Conservation (phyloP, 805 yeast species). For the Lipomyces yamadae region DNA sequence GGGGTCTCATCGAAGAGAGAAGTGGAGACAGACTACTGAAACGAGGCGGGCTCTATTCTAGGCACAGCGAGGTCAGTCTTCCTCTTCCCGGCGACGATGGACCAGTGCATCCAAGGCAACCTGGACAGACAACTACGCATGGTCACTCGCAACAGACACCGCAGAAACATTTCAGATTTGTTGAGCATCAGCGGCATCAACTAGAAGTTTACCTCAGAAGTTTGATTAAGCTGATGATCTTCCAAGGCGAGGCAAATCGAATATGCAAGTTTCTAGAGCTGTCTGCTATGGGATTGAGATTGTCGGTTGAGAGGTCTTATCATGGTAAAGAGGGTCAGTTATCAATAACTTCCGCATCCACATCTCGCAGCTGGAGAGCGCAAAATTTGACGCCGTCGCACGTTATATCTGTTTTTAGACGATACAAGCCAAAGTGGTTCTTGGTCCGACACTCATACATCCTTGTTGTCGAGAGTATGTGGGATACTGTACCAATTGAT, state of each 20-base stretch:
- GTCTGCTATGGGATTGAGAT: slow-evolving; percentile 81
- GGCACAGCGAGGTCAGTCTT: slow-evolving; percentile 18
- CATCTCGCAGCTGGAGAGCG: slow-evolving; percentile 94
- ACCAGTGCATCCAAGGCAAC: slow-evolving; percentile 10
- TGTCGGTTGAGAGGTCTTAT: slow-evolving; percentile 79
- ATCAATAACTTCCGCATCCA: slow-evolving; percentile 79
- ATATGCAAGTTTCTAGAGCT: slow-evolving; percentile 86
- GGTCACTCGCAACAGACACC: slow-evolving; percentile 4
- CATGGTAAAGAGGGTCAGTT: slow-evolving; percentile 90
- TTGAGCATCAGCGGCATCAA: slow-evolving; percentile 41
- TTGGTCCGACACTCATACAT: slow-evolving; percentile 82
- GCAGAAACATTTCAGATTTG: slow-evolving; percentile 23
- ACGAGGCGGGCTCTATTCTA: slow-evolving; percentile 1
- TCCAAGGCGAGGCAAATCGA: slow-evolving; percentile 81
- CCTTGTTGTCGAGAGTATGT: slow-evolving; percentile 81
- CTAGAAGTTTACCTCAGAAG: slow-evolving; percentile 72
- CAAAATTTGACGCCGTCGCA: slow-evolving; percentile 83
- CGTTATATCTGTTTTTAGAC: slow-evolving; percentile 80
- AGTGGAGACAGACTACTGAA: slow-evolving; percentile 2
- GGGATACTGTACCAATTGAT: slow-evolving; percentile 86
- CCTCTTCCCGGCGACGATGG: slow-evolving; percentile 6
- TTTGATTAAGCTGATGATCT: slow-evolving; percentile 61
- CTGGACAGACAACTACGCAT: background rate
- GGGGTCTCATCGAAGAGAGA: slow-evolving; percentile 25
- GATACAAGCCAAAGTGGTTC: slow-evolving; percentile 94